Conservation (phyloP, 257 asterid species). For the Orobanche coerulescens region DNA sequence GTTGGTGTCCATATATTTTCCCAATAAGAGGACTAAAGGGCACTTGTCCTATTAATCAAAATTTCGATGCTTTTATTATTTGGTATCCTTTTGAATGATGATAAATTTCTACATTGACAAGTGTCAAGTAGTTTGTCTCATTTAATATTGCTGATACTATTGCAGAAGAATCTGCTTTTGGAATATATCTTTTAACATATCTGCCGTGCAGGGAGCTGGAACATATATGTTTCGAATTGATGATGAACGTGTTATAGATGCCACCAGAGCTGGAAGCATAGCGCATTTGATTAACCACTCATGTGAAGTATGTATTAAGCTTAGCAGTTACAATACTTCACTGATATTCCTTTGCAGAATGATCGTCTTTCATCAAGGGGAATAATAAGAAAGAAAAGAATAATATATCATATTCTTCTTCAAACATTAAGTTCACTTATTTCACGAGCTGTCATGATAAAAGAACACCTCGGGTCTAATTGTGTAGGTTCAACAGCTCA, state of each 20-base stretch:
- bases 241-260: slow-evolving; percentile 88
- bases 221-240: slow-evolving; percentile 94
- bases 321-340: neutral
- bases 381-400: neutral
- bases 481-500: neutral
- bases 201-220: slow-evolving; percentile 84
- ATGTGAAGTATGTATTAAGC: slow-evolving; percentile 64
- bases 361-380: neutral
- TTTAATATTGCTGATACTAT: slow-evolving; percentile 12
- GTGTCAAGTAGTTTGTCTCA: neutral
- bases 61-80: slow-evolving; percentile 13
- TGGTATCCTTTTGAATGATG: slow-evolving; percentile 14
- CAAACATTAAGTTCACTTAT: neutral
- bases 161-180: slow-evolving; percentile 11
- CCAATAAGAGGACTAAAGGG: slow-evolving; percentile 5
- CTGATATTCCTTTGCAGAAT: slow-evolving; percentile 14
- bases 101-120: slow-evolving; percentile 5
- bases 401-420: neutral
- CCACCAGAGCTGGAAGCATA: slow-evolving; percentile 95
- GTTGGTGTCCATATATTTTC: neutral
- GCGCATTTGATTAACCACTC: slow-evolving; percentile 98
- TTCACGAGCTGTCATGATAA: neutral
- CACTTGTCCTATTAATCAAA: neutral
- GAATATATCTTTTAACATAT: slow-evolving; percentile 17
- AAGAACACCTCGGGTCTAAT: neutral